phyloP scores from a whole-genome alignment of 1,139 yeast genomes.

The Suhomyces chickasaworum region DNA sequence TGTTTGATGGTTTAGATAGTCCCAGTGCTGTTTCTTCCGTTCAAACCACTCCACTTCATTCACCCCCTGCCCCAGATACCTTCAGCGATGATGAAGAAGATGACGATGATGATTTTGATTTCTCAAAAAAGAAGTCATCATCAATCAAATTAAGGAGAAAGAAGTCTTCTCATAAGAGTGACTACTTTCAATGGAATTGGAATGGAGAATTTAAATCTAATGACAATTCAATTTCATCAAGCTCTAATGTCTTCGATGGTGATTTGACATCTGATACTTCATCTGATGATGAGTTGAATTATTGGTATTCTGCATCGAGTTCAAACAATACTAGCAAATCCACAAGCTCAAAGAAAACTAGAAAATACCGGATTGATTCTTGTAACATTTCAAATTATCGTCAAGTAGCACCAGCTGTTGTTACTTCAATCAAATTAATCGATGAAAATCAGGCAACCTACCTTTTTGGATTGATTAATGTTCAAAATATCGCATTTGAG shows the following conservation, averaged over 20 bases:
- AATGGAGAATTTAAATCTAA: constrained; percentile 13
- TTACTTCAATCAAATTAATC: constrained; percentile 12
- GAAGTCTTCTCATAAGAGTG: constrained; percentile 4
- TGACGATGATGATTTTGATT: constrained; percentile 18
- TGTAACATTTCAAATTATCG: constrained; percentile 16
- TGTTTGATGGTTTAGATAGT: constrained; percentile 46
- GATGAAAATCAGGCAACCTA: constrained; percentile 10
- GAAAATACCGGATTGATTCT: constrained; percentile 15
- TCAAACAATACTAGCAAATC: background rate
- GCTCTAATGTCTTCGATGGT: constrained; percentile 8
- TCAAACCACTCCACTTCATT: constrained; percentile 36
- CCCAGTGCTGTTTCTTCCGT: constrained; percentile 41
- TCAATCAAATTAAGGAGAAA: constrained; percentile 3
- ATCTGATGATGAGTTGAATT: constrained; percentile 22
- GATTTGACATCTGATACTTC: constrained; percentile 21
- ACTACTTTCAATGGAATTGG: constrained; percentile 22
- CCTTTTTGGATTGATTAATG: constrained; percentile 35
- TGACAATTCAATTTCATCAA: background rate
- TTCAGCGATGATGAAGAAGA: constrained; percentile 21
- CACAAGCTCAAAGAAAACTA: background rate
- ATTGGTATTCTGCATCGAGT: constrained; percentile 11
- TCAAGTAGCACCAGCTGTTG: constrained; percentile 7
- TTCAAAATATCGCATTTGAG: constrained; percentile 42
- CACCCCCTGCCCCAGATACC: constrained; percentile 25
- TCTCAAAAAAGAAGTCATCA: constrained; percentile 1